Conservation (phyloP, 1,284 basidiomycete genomes). For the Thelephora terrestris region DNA sequence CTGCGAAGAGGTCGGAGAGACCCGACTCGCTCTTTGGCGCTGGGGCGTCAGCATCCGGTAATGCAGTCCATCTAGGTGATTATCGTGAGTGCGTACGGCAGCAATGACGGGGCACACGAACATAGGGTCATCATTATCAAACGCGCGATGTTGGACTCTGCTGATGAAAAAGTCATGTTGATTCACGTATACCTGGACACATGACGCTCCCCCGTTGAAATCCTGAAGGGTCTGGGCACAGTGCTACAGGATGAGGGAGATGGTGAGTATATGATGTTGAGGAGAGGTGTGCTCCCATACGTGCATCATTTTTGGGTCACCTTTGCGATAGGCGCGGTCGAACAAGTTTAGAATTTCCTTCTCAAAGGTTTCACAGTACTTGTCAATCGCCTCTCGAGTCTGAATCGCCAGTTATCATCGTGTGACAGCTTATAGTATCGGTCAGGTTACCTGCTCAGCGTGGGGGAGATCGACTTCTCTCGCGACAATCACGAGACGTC, state of each 20-base stretch:
- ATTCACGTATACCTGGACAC: conserved; percentile 98
- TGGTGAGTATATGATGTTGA: background rate
- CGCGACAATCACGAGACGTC: conserved; percentile 81
- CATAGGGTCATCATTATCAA: conserved; percentile 51
- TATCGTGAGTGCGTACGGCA: conserved; percentile 3
- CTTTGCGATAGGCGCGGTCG: conserved; percentile 89
- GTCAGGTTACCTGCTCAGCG: conserved; percentile 55
- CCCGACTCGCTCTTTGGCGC: conserved; percentile 79
- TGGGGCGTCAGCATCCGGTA: conserved; percentile 72
- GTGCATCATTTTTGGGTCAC: conserved; percentile 99
- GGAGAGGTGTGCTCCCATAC: conserved; percentile 32
- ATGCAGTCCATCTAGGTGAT: conserved; percentile 62
- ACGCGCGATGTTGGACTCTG: conserved; percentile 54
- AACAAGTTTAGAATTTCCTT: conserved; percentile 97
- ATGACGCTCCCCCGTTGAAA: conserved; percentile 96
- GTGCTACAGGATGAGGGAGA: conserved; percentile 46
- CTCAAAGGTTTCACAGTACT: conserved; percentile 97
- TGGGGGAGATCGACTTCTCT: conserved; percentile 85
- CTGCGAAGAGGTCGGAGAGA: conserved; percentile 71
- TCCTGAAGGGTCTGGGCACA: conserved; percentile 95
- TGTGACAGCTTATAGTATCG: background rate
- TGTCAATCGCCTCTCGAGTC: conserved; percentile 86
- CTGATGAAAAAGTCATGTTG: conserved; percentile 99
- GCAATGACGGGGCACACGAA: conserved; percentile 27
- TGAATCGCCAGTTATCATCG: conserved; percentile 17